Conservation (phyloP, 2,329 filamentous ascomycete genomes). For the Diaporthe sp. region DNA sequence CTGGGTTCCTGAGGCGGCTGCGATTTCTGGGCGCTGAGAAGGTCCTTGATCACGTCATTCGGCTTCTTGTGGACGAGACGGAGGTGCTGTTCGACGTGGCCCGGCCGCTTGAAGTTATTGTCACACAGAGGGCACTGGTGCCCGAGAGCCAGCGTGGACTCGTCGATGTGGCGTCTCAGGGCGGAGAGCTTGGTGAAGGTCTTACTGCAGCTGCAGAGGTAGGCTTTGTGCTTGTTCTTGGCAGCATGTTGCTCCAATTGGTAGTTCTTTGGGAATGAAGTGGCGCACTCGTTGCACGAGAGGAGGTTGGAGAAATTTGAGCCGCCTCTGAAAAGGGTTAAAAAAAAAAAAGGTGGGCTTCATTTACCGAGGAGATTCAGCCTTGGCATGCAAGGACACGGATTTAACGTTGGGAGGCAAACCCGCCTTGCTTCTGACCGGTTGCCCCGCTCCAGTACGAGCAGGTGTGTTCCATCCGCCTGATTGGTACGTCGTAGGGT, state of each 20-base stretch:
- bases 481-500: background rate
- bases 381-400: too few species aligned
- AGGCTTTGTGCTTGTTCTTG: background rate
- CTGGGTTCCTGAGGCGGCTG: background rate
- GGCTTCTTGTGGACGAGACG: background rate
- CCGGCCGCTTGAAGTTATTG: background rate
- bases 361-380: too few species aligned
- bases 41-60: background rate
- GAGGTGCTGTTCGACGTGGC: conserved; percentile 8
- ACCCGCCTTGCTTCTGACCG: background rate
- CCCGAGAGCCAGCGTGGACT: background rate
- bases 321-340: too few species aligned
- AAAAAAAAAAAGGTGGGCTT: too few species aligned
- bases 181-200: background rate
- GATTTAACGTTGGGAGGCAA: too few species aligned
- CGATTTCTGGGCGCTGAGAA: background rate
- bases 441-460: background rate
- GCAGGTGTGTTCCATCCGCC: background rate
- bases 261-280: background rate
- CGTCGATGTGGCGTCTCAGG: background rate
- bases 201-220: background rate
- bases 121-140: background rate
- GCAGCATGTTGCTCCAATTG: background rate
- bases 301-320: too few species aligned
- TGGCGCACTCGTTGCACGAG: too few species aligned